Evolutionary conservation across 176 grass and related monocot species (phyloP).

Genomic region (Aegilops bicornis): DNA sequence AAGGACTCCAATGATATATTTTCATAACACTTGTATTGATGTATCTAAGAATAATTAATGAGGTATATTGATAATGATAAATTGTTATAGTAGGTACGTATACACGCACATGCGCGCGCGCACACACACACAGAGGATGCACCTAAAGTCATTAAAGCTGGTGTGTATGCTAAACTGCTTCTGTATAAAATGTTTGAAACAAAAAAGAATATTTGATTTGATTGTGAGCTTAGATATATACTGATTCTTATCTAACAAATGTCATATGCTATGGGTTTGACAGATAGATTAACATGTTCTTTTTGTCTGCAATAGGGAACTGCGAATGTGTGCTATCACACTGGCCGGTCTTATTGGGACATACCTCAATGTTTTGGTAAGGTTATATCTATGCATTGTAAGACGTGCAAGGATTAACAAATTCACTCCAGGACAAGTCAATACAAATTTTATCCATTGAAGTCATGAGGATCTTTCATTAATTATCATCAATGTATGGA

Average conservation of each 20-base stretch:
- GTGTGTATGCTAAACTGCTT: neutral
- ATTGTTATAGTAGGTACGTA: too few relatives aligned
- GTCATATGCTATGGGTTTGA: neutral
- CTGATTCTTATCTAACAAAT: slow-evolving; percentile 10
- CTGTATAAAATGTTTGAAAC: neutral
- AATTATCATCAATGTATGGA: slow-evolving; percentile 11
- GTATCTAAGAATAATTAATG: neutral
- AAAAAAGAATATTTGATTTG: neutral
- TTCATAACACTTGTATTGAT: neutral
- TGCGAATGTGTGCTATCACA: slow-evolving; percentile 80
- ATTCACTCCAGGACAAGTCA: slow-evolving; percentile 18
- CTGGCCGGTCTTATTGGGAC: slow-evolving; percentile 70
- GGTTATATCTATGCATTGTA: slow-evolving; percentile 22
- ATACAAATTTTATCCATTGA: neutral
- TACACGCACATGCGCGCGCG: too few relatives aligned
- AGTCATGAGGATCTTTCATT: neutral
- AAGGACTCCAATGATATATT: neutral
- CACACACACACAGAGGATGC: neutral
- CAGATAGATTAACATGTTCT: slow-evolving; percentile 27
- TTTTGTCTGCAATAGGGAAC: slow-evolving; percentile 56
- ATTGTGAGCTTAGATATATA: neutral
- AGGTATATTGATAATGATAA: neutral
- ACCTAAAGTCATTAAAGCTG: neutral
- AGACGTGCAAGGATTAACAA: neutral
- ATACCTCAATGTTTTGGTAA: slow-evolving; percentile 97